phyloP scores from a whole-genome alignment of 2,329 filamentous ascomycete species.

The Aspergillus unguis region DNA sequence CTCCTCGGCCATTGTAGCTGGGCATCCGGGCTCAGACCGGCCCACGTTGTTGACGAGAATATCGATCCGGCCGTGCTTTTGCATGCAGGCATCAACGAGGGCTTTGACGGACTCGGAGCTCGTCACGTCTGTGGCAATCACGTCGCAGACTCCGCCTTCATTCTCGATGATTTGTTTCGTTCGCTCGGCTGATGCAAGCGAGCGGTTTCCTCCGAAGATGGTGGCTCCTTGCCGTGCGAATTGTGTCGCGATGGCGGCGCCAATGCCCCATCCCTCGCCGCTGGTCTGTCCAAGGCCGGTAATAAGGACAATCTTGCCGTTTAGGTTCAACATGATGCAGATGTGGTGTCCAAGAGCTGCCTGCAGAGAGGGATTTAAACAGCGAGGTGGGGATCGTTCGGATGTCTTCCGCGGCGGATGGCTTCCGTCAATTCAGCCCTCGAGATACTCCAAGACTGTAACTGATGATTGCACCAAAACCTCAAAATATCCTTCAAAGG shows the following conservation, averaged over 20 bases:
- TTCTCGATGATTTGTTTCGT: neutral
- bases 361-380: too few species aligned
- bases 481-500: too few species aligned
- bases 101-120: constrained; percentile 50
- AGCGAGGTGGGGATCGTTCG: too few species aligned
- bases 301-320: constrained; percentile 24
- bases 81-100: constrained; percentile 52
- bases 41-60: constrained; percentile 62
- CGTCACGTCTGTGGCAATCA: constrained; percentile 53
- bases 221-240: constrained; percentile 50
- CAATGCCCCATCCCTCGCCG: constrained; percentile 48
- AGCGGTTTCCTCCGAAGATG: constrained; percentile 52
- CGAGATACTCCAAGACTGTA: too few species aligned
- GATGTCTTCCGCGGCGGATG: too few species aligned
- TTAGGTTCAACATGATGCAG: constrained; percentile 16
- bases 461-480: too few species aligned
- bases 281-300: constrained; percentile 37
- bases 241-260: constrained; percentile 48
- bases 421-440: too few species aligned
- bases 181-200: constrained; percentile 27
- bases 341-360: too few species aligned
- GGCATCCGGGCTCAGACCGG: constrained; percentile 52
- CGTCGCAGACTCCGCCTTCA: constrained; percentile 32
- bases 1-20: constrained; percentile 48
- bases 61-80: constrained; percentile 55